Evolutionary conservation across 805 yeast genomes (phyloP).

Genomic region (Ogataea nakhonphanomensis): DNA sequence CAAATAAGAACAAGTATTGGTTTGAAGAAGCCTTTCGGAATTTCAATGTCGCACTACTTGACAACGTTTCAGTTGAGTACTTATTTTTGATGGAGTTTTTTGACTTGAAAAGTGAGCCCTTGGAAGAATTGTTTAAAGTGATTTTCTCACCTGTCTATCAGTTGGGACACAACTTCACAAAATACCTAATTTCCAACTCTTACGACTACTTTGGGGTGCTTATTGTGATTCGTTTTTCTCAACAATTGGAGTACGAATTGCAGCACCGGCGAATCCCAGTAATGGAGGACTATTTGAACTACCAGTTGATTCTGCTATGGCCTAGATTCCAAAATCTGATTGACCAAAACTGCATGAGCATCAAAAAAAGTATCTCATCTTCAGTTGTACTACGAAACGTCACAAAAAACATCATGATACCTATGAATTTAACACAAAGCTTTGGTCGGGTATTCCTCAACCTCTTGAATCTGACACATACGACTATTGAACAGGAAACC

Average conservation of each 20-base stretch:
- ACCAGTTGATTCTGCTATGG: conserved; percentile 71
- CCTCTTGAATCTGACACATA: conserved; percentile 51
- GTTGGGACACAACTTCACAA: conserved; percentile 47
- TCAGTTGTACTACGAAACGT: conserved; percentile 28
- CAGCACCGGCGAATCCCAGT: conserved; percentile 71
- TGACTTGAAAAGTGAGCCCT: conserved; percentile 44
- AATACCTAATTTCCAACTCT: conserved; percentile 36
- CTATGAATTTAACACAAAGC: conserved; percentile 71
- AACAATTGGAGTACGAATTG: conserved; percentile 58
- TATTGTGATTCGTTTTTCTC: conserved; percentile 68
- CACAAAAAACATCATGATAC: conserved; percentile 36
- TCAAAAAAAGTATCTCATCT: conserved; percentile 52
- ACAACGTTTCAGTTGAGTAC: conserved; percentile 75
- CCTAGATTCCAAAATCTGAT: conserved; percentile 76
- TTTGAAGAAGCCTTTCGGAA: conserved; percentile 72
- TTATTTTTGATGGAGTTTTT: conserved; percentile 72
- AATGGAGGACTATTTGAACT: conserved; percentile 64
- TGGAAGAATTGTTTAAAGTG: conserved; percentile 42
- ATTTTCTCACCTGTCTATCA: conserved; percentile 53
- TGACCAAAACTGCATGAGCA: conserved; percentile 71
- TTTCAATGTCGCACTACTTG: conserved; percentile 68
- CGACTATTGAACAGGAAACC: conserved; percentile 33
- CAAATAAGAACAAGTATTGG: conserved; percentile 57
- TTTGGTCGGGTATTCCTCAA: conserved; percentile 73
- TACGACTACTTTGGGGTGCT: conserved; percentile 79